Evolutionary conservation across 805 yeast species (phyloP).

Genomic region (Pichia scutulata): DNA sequence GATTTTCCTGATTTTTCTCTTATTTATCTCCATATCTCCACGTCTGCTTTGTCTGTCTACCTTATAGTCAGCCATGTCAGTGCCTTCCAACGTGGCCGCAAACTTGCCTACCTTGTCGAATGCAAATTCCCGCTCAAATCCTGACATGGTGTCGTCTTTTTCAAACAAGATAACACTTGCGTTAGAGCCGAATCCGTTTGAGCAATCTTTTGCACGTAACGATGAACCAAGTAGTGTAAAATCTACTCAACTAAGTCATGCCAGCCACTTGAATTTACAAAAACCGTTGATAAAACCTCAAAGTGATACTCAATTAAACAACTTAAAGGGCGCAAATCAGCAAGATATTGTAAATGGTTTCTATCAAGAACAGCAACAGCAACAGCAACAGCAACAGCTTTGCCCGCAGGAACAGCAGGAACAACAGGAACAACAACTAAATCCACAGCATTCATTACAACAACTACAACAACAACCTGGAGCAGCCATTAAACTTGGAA

Average conservation of each 20-base stretch:
- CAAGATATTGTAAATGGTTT: background rate
- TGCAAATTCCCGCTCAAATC: background rate
- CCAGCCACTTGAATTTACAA: background rate
- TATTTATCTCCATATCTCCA: no score
- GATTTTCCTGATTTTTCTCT: no score
- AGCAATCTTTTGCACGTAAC: conserved; percentile 65
- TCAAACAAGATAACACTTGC: conserved; percentile 20
- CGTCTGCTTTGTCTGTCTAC: background rate
- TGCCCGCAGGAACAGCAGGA: background rate
- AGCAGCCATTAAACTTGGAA: background rate
- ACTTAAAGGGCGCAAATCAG: background rate
- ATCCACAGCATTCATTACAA: background rate
- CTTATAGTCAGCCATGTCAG: background rate
- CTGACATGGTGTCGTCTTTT: conserved; percentile 1
- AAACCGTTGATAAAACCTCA: conserved; percentile 4
- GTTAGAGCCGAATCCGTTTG: conserved; percentile 91
- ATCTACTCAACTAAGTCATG: background rate
- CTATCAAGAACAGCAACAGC: conserved; percentile 16
- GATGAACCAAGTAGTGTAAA: conserved; percentile 7
- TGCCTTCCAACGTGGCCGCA: background rate
- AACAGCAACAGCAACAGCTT: conserved; percentile 19
- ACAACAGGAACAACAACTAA: background rate
- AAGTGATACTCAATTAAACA: conserved; percentile 7
- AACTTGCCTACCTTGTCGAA: background rate
- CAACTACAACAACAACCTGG: background rate